Base-by-base conservation (phyloP, 306 rosid species). In the Medicago ruthenica region DNA sequence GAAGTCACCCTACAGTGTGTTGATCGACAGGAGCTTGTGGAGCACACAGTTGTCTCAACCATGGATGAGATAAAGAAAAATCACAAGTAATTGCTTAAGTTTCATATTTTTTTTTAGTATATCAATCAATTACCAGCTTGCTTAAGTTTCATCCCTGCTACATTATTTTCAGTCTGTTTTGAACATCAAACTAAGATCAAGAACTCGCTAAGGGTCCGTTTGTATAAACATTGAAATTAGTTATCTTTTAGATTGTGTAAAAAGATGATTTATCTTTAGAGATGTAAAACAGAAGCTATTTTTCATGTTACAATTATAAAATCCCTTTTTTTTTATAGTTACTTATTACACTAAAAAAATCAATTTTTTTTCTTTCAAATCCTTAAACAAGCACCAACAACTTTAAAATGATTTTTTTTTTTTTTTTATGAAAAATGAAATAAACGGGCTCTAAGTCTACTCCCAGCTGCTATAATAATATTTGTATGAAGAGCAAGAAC, bases 1-100 rank as follows among this genome's bases (percentile, higher is more conserved):
- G 99, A 95, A 85, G 99, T 95, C 75, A 95, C 97, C 74, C 86
- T 92, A 79, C 99, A 92, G 44, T 95, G 99, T 70, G 99, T 95
- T 77, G 97, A 95, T 80, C 92, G 97, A 83, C 86, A 90, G 85
- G 99, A 95, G 88, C 96, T 95, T 70, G 93, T 90, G 85, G 99
- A 95, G 91, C 97, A 95, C 87, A 92, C 97, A 24, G 55, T 59
- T 78, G 83, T 92, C 83, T 90, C 97, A 40, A 85, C 81, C 80
- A 79, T 88, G 87, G 87, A 85, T 71, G 97, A 95, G 80, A 89
- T 95, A 83, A 88, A 89, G 92, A 92, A 90, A 86, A 95, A 90
- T 82, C 99, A 95, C 81, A 95, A 90, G 97, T 94, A 94, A 86
- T 73, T 64, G 11, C 42, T 67, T 15, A 51, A 18, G 1, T 66